These are phyloP conservation scores for Fusarium guadeloupense DNA, from an alignment of 2,329 filamentous ascomycete genomes.

Conservation along the genomic window DNA sequence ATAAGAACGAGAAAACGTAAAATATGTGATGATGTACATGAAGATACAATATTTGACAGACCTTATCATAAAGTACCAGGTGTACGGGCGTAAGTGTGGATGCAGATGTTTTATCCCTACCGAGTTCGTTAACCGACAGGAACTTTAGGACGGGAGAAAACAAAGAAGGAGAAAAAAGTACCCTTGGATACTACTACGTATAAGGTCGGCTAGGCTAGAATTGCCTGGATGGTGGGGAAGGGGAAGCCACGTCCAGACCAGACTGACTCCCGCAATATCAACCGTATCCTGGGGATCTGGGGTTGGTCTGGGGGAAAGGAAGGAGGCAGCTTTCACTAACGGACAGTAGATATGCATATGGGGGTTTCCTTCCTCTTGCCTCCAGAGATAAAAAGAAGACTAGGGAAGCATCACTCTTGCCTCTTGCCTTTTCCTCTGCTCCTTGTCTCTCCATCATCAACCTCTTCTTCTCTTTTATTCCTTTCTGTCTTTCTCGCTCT, in stretches of 20 bases:
- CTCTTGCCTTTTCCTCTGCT: slow-evolving; percentile 6
- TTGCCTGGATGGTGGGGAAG: slow-evolving; percentile 15
- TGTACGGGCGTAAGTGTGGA: not conserved
- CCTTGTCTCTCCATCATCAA: slow-evolving; percentile 7
- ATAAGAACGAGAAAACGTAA: slow-evolving; percentile 3
- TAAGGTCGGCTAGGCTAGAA: not conserved
- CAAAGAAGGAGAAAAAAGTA: not conserved
- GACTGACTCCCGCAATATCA: not conserved
- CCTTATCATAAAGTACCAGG: not conserved
- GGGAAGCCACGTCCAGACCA: not conserved
- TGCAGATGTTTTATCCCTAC: not conserved
- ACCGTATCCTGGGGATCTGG: too few species aligned
- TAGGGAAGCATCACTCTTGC: slow-evolving; percentile 7
- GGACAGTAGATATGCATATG: too few species aligned
- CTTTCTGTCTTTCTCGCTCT: not conserved
- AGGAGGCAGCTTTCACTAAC: slow-evolving; percentile 12
- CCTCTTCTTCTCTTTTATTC: not conserved
- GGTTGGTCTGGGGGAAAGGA: not conserved
- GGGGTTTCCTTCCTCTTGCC: slow-evolving; percentile 17
- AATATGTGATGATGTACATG: not conserved
- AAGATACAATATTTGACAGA: not conserved
- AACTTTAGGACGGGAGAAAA: not conserved
- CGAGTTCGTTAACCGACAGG: not conserved
- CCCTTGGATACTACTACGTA: not conserved
- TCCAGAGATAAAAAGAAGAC: slow-evolving; percentile 34